These are phyloP conservation scores for Venturia aucupariae DNA, from an alignment of 2,329 filamentous ascomycete genomes.

Conservation along the genomic window DNA sequence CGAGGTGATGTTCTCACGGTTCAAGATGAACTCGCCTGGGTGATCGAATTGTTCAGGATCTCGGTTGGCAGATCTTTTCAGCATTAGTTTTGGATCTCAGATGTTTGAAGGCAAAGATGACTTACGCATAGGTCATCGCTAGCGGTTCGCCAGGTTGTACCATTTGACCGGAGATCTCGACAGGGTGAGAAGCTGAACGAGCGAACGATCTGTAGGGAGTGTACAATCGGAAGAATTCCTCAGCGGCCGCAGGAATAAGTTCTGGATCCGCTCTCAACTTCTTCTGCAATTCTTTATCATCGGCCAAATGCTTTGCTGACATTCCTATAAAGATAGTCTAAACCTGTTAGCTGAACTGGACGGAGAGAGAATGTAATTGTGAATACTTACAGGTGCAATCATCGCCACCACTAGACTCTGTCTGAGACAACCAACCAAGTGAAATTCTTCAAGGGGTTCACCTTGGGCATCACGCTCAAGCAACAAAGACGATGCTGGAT, in stretches of 20 bases:
- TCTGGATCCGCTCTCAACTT: conserved; percentile 13
- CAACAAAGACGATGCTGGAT: conserved; percentile 16
- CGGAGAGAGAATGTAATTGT: conserved; percentile 1
- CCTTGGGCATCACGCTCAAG: conserved; percentile 14
- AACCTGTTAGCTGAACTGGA: not conserved
- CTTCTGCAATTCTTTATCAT: conserved; percentile 16
- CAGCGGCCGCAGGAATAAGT: conserved; percentile 11
- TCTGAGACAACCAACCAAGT: conserved; percentile 12
- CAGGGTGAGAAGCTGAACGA: conserved; percentile 12
- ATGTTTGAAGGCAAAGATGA: not conserved
- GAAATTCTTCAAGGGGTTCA: conserved; percentile 13
- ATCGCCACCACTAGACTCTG: conserved; percentile 17
- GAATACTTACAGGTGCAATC: conserved; percentile 17
- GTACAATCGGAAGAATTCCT: conserved; percentile 18
- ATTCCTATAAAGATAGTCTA: conserved; percentile 16
- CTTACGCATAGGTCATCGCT: conserved; percentile 8
- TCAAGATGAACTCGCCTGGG: conserved; percentile 3
- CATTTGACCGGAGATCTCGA: conserved; percentile 7
- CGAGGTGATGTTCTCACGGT: conserved; percentile 3
- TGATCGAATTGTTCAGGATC: conserved; percentile 2
- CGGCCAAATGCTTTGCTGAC: conserved; percentile 14
- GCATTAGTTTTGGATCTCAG: not conserved
- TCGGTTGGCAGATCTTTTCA: conserved; percentile 2
- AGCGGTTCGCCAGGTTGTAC: conserved; percentile 6
- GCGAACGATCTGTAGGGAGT: conserved; percentile 17